These are phyloP conservation scores for Monosporascus sp. DNA, from an alignment of 2,329 filamentous ascomycete genomes.

Conservation along the genomic window DNA sequence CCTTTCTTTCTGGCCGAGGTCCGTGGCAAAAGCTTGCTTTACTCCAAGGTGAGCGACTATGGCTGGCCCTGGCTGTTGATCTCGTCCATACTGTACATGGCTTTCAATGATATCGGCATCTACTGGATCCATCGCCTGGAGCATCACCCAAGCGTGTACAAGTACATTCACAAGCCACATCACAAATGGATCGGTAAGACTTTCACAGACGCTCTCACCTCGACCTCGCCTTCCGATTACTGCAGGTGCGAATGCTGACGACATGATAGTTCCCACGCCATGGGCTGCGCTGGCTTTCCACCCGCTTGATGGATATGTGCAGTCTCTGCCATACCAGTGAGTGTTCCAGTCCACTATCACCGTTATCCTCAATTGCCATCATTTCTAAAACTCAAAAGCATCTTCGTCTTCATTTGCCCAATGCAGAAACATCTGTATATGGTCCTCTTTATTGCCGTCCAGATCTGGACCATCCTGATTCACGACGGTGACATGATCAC, in stretches of 20 bases:
- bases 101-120: slow-evolving; percentile 41
- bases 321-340: slow-evolving; percentile 43
- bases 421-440: slow-evolving; percentile 42
- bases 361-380: slow-evolving; percentile 4
- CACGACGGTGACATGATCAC: slow-evolving; percentile 46
- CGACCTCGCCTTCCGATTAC: neutral
- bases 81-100: slow-evolving; percentile 37
- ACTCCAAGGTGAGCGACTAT: slow-evolving; percentile 33
- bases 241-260: neutral
- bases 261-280: slow-evolving; percentile 35
- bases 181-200: slow-evolving; percentile 38
- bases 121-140: slow-evolving; percentile 43
- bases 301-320: slow-evolving; percentile 40
- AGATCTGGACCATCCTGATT: slow-evolving; percentile 45
- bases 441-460: slow-evolving; percentile 37
- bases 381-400: slow-evolving; percentile 15
- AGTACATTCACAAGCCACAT: slow-evolving; percentile 43
- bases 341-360: slow-evolving; percentile 6
- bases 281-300: slow-evolving; percentile 44
- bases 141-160: slow-evolving; percentile 37
- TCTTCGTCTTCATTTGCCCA: slow-evolving; percentile 40
- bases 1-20: slow-evolving; percentile 43
- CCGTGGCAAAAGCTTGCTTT: slow-evolving; percentile 40
- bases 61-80: slow-evolving; percentile 34
- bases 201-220: neutral